phyloP scores from a whole-genome alignment of 2,329 filamentous ascomycete genomes.

The Verruconis gallopava region DNA sequence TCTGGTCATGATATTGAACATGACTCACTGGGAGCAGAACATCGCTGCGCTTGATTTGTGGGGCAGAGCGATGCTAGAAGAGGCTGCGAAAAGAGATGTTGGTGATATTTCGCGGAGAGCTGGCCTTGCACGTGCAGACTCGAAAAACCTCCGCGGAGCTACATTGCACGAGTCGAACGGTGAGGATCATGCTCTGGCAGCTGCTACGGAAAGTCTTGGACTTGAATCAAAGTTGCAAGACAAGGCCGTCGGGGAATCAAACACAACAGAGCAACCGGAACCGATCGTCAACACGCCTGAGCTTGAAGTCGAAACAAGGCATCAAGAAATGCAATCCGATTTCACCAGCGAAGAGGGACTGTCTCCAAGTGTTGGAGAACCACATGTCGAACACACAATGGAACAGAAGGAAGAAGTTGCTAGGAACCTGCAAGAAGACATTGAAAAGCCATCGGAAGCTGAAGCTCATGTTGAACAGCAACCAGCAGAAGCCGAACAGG shows the following conservation, averaged over 20 bases:
- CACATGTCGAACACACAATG: background rate
- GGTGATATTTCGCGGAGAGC: background rate
- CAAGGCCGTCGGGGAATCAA: background rate
- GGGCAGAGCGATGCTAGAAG: background rate
- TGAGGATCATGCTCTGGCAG: background rate
- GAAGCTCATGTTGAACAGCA: slow-evolving; percentile 2
- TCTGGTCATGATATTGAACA: background rate
- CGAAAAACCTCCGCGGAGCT: background rate
- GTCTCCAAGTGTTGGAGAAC: background rate
- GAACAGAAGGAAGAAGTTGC: slow-evolving; percentile 1
- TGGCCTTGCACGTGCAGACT: too few relatives aligned
- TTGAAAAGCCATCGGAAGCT: slow-evolving; percentile 3
- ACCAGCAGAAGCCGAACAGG: background rate
- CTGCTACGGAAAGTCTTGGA: background rate
- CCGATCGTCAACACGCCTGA: background rate
- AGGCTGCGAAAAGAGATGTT: background rate
- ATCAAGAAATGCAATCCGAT: too few relatives aligned
- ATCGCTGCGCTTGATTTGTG: background rate
- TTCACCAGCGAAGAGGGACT: background rate
- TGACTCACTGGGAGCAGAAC: background rate
- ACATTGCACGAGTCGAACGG: background rate
- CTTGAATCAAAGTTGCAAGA: background rate
- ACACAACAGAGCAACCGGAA: background rate
- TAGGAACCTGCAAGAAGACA: background rate
- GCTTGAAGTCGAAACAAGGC: background rate